Conservation (phyloP, 2,329 filamentous ascomycete species). For the Plenodomus biglobosus region DNA sequence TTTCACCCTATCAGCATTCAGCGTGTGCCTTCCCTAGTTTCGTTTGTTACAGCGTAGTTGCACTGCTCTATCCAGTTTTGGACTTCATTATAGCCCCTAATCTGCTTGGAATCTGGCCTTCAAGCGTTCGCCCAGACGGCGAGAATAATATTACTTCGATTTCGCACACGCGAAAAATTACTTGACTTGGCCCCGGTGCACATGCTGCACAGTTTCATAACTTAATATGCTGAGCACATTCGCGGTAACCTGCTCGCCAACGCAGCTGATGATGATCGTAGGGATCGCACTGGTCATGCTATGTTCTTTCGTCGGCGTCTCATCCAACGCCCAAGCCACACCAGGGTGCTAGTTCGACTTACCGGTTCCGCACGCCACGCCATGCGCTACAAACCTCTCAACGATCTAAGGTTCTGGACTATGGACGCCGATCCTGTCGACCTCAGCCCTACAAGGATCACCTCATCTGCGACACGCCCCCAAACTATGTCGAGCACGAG, state of each 20-base stretch:
- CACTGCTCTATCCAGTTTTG: too few species aligned
- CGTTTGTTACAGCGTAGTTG: too few species aligned
- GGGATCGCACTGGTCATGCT: background rate
- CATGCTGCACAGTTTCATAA: background rate
- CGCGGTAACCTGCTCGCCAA: background rate
- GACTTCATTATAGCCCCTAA: too few species aligned
- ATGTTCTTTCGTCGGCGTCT: background rate
- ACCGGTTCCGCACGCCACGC: background rate
- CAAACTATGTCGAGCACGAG: background rate
- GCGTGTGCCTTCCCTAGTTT: too few species aligned
- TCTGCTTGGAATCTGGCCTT: too few species aligned
- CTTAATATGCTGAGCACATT: background rate
- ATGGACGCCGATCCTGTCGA: background rate
- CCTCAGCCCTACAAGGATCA: background rate
- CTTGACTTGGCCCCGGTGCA: background rate
- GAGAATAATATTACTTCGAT: too few species aligned
- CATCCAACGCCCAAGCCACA: background rate
- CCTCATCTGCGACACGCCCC: background rate
- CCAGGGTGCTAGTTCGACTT: background rate
- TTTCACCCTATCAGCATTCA: too few species aligned
- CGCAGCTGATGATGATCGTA: background rate
- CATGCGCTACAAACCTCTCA: background rate
- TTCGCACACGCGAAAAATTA: too few species aligned
- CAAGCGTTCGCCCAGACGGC: too few species aligned
- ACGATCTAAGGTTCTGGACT: background rate